Percentiles rank a stretch among this genome's conserved stretches.
These are phyloP conservation scores for Pythium sukuiense DNA, from an alignment of 352 stramenopile species.

Conservation along the genomic window DNA sequence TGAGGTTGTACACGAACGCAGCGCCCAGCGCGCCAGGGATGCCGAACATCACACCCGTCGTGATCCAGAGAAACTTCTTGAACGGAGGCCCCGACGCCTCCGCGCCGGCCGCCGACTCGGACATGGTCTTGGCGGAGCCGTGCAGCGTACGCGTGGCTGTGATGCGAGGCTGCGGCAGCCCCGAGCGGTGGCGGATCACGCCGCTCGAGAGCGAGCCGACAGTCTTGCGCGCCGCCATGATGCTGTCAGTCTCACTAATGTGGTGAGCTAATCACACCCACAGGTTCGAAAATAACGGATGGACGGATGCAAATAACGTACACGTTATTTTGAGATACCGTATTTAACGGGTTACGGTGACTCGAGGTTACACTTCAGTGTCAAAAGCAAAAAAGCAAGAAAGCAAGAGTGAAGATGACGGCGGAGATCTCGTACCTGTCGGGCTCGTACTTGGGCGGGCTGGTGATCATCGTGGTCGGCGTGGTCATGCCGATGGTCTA, in stretches of 20 bases:
- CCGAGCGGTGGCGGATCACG: constrained; percentile 13
- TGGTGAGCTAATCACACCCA: constrained; percentile 13
- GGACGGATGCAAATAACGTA: constrained; percentile 2
- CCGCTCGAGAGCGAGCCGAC: constrained; percentile 10
- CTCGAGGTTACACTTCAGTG: neutral
- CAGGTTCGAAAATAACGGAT: constrained; percentile 12
- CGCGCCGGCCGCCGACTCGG: neutral
- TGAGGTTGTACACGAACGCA: constrained; percentile 84
- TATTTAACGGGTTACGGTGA: neutral
- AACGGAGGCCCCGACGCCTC: constrained; percentile 40
- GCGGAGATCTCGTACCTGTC: constrained; percentile 71
- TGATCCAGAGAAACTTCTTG: constrained; percentile 74
- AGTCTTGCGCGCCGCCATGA: constrained; percentile 8
- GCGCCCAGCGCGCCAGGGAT: constrained; percentile 57
- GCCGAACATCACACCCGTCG: constrained; percentile 79
- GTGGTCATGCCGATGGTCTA: constrained; percentile 81
- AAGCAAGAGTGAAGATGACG: constrained; percentile 8
- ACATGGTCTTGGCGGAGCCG: neutral
- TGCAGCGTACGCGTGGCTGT: neutral
- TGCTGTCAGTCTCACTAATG: neutral
- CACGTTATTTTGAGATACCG: constrained; percentile 1
- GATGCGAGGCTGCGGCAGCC: constrained; percentile 3
- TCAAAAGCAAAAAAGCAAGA: neutral
- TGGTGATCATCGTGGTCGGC: constrained; percentile 64
- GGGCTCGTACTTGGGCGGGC: constrained; percentile 61